Evolutionary conservation across 1,284 basidiomycete genomes (phyloP).

Genomic region (Tranzscheliella williamsii): DNA sequence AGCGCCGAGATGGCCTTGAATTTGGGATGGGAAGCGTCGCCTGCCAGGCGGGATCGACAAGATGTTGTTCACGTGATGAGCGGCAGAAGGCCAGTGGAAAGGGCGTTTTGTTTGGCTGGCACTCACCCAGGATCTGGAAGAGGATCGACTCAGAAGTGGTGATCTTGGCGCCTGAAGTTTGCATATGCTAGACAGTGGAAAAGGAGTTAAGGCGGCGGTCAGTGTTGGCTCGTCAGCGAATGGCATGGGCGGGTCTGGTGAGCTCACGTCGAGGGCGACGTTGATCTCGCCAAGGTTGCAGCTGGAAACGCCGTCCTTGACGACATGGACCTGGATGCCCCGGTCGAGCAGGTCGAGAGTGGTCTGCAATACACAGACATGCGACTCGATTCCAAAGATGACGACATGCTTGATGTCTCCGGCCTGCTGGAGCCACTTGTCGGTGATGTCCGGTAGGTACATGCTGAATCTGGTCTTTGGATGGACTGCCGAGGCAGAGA

Average conservation of each 20-base stretch:
- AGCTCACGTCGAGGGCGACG: conserved; percentile 65
- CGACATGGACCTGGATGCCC: conserved; percentile 70
- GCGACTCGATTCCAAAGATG: conserved; percentile 82
- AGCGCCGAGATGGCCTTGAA: conserved; percentile 77
- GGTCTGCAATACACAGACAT: conserved; percentile 86
- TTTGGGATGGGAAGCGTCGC: conserved; percentile 69
- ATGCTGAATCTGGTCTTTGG: conserved; percentile 82
- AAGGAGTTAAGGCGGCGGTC: too few species aligned
- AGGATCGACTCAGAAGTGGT: conserved; percentile 79
- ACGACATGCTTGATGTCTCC: conserved; percentile 69
- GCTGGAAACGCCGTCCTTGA: conserved; percentile 83
- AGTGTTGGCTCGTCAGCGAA: too few species aligned
- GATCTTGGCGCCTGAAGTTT: conserved; percentile 74
- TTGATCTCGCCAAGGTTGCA: conserved; percentile 68
- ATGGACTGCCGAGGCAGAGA: conserved; percentile 68
- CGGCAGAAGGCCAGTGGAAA: not conserved
- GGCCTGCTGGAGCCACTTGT: conserved; percentile 64
- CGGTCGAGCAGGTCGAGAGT: conserved; percentile 69
- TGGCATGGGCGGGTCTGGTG: too few species aligned
- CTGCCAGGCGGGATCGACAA: not conserved
- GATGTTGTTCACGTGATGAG: not conserved
- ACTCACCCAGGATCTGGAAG: conserved; percentile 70
- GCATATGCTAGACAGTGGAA: conserved; percentile 65
- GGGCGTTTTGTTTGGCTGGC: not conserved
- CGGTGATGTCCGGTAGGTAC: conserved; percentile 71